These are phyloP conservation scores for Scorias spongiosa DNA, from an alignment of 2,329 filamentous ascomycete genomes.

Conservation along the genomic window DNA sequence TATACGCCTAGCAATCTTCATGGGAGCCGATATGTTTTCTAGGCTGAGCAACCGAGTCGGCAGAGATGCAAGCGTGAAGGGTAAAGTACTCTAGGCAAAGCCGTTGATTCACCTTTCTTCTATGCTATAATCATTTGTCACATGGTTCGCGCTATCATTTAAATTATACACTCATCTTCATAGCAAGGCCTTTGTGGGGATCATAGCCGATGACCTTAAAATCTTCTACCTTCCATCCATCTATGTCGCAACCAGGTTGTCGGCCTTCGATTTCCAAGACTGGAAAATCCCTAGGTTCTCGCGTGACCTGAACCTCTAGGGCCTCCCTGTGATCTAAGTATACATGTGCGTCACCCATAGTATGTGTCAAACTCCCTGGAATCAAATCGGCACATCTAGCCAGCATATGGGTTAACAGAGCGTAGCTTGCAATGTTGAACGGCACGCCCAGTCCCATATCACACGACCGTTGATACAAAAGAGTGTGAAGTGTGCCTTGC, in stretches of 20 bases:
- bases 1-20: conserved; percentile 21
- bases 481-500: conserved; percentile 64
- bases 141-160: neutral
- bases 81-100: too few relatives aligned
- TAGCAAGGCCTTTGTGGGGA: conserved; percentile 79
- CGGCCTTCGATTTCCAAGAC: conserved; percentile 52
- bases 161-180: conserved; percentile 84
- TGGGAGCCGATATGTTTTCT: conserved; percentile 28
- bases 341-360: conserved; percentile 96
- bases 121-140: too few relatives aligned
- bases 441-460: conserved; percentile 96
- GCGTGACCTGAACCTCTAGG: conserved; percentile 60
- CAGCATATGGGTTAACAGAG: conserved; percentile 86
- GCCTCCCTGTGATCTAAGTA: conserved; percentile 89
- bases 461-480: conserved; percentile 85
- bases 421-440: conserved; percentile 95
- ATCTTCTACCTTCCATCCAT: conserved; percentile 80
- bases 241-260: conserved; percentile 58
- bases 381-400: conserved; percentile 73
- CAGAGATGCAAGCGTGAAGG: neutral
- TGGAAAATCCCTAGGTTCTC: conserved; percentile 72
- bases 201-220: conserved; percentile 79
- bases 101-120: too few relatives aligned
- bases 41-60: conserved; percentile 13
- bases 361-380: conserved; percentile 78